Base-by-base conservation (phyloP, 148 eudicot species). In the Gaultheria prostrata region DNA sequence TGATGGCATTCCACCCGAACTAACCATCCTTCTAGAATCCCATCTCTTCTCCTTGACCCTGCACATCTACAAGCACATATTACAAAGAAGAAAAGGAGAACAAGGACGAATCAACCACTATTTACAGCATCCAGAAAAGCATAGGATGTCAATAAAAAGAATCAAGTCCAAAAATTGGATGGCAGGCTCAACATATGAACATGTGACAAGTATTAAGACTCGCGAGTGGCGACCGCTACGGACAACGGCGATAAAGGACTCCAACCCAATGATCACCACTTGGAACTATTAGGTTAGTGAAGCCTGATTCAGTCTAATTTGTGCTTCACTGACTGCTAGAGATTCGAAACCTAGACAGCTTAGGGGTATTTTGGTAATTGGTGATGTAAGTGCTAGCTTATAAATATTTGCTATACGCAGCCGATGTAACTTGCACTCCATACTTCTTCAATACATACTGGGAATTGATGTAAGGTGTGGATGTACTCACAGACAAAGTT, bases 1-100 rank as follows among this genome's bases (percentile, higher is more conserved):
- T 50, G 98, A 94, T 77, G 98, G 98, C 98, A 94, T 95, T 83
- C 98, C 98, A 85, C 98, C 98, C 74, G 98, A 95, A 50, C 93
- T 86, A 18, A 95, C 88, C 91, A 95, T 92, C 87, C 86, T 93
- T 88, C 86, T 95, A 81, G 98, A 92, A 85, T 95, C 98, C 98
- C 97, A 95, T 92, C 89, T 95, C 91, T 91, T 95, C 80, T 95
- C 98, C 92, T 92, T 94, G 81, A 86, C 89, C 98, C 98, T 93
- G 93, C 82, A 84, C 57, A 86, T 85, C 87, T 85, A 82, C 85
- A 84, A 78, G 28, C 49, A 56, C 65, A 82, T 51, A 82, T 82
- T 82, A 33, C 20, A 82, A 65, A 82, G 49, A 71, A 13, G 48
- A 15, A 51, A 69, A 49, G 77, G 9, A 50, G 26, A 81, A 67